Base-by-base conservation (phyloP, 1,284 basidiomycete genomes). In the Ceratobasidium sp. region DNA sequence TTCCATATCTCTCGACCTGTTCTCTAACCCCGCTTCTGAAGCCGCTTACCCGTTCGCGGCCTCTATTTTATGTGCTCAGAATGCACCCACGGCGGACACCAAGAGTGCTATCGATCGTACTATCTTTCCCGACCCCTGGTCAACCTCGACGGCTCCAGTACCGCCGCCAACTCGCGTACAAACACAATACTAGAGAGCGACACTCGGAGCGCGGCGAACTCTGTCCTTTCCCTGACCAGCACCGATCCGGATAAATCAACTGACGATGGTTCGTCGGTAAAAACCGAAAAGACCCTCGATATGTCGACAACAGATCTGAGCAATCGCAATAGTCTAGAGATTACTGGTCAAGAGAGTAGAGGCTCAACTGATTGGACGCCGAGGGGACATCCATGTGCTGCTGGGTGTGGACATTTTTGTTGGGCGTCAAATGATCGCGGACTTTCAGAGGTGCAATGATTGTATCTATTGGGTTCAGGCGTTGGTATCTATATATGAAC, bases 71-170 rank as follows among this genome's bases (percentile, higher is more conserved):
- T 89, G 64, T 93, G 92, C 79, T 84, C 89, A 0, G 81, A 91
- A 6, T 93, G 92, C 78, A 82, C 86, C 58, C 91, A 93, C 75
- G 92, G 91, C 0, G 92, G 91, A 0, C 91, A 93, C 77, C 88
- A 90, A 76, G 84, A 85, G 26, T 93, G 91, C 79, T 92, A 91
- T 77, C 84, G 86, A 50, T 82, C 83, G 35, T 92, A 88, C 77
- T 91, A 91, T 77, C 80, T 84, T 74, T 81, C 83, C 43, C 84
- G 85, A 35, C 86, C 88, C 0, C 83, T 88, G 83, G 80, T 84
- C 14, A 82, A 84, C 18, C 77, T 88, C 21, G 80, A 82, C 35
- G 69, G 69, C 23, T 71, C 69, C 16, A 71, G 69, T 32, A 71
- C 69, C 23, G 69, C 63, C 9, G 63, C 44, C n/a, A 71, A 71